Conservation (phyloP, 495 filamentous ascomycete genomes). For the Penicillium bovifimosum region DNA sequence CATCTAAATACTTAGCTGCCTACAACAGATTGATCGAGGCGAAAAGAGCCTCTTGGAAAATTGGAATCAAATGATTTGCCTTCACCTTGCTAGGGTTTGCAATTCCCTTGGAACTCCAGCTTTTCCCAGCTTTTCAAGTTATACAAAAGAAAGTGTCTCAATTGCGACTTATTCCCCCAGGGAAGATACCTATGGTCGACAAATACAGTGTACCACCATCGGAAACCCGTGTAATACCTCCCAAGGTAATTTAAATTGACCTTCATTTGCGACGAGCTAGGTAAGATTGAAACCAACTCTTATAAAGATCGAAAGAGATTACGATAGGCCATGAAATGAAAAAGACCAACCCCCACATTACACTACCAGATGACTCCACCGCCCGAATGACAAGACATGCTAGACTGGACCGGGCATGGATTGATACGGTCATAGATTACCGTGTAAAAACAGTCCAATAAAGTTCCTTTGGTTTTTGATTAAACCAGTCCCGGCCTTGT, state of each 20-base stretch:
- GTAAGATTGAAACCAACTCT: too few relatives aligned
- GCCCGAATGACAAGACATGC: constrained; percentile 2
- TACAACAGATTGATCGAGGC: too few relatives aligned
- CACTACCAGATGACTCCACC: constrained; percentile 1
- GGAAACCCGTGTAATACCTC: constrained; percentile 2
- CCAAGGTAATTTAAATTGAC: not conserved
- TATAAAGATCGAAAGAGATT: constrained; percentile 4
- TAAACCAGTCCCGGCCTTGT: not conserved
- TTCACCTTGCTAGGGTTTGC: too few relatives aligned
- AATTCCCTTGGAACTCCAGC: too few relatives aligned
- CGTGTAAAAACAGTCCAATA: not conserved
- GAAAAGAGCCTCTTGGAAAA: too few relatives aligned
- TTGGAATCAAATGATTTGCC: too few relatives aligned
- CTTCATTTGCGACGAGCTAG: too few relatives aligned
- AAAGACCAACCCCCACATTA: constrained; percentile 9
- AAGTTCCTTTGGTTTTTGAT: not conserved
- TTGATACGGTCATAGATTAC: not conserved
- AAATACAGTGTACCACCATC: constrained; percentile 3
- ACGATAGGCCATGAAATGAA: constrained; percentile 12
- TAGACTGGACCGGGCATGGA: constrained; percentile 7
- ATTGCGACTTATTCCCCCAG: too few relatives aligned
- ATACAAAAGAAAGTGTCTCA: too few relatives aligned
- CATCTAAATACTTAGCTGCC: not conserved
- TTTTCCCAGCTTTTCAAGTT: too few relatives aligned
- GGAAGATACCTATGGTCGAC: too few relatives aligned